Evolutionary conservation across 2,329 filamentous ascomycete species (phyloP).

Genomic region (Aspergillus brasiliensis): DNA sequence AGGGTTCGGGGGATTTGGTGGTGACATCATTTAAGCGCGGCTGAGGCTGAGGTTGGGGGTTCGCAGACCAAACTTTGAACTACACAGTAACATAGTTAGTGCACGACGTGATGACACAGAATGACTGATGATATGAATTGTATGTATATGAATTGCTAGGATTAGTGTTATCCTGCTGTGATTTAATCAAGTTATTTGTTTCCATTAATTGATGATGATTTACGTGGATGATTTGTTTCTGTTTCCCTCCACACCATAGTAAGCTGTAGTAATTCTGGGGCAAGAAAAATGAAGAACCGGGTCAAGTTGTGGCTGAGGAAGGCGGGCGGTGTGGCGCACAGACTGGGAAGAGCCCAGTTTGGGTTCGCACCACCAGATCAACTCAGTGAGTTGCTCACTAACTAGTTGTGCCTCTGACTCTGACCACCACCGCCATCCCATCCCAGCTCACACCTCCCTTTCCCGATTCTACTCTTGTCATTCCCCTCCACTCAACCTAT

Average conservation of each 20-base stretch:
- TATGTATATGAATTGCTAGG: not conserved
- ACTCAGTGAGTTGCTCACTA: not conserved
- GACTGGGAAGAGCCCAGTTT: not conserved
- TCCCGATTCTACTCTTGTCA: not conserved
- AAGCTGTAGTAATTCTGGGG: not conserved
- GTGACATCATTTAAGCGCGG: conserved; percentile 42
- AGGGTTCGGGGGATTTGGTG: conserved; percentile 42
- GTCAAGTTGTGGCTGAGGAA: conserved; percentile 6
- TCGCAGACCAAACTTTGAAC: not conserved
- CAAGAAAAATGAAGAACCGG: not conserved
- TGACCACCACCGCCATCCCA: not conserved
- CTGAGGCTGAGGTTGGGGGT: not conserved
- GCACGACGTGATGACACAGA: not conserved
- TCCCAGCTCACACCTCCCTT: not conserved
- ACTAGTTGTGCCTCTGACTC: not conserved
- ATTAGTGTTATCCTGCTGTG: not conserved
- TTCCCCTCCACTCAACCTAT: conserved; percentile 6
- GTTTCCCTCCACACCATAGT: not conserved
- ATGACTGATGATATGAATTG: conserved; percentile 2
- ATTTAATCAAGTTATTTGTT: not conserved
- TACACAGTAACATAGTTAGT: not conserved
- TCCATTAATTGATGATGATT: too few species aligned
- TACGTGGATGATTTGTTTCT: too few species aligned
- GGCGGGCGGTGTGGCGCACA: conserved; percentile 23
- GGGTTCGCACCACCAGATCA: not conserved